A percentile compares a stretch with the other conserved stretches of the same genome.
These are phyloP conservation scores for Cryphonectria parasitica DNA, from an alignment of 2,329 filamentous ascomycete species.

Conservation along the genomic window DNA sequence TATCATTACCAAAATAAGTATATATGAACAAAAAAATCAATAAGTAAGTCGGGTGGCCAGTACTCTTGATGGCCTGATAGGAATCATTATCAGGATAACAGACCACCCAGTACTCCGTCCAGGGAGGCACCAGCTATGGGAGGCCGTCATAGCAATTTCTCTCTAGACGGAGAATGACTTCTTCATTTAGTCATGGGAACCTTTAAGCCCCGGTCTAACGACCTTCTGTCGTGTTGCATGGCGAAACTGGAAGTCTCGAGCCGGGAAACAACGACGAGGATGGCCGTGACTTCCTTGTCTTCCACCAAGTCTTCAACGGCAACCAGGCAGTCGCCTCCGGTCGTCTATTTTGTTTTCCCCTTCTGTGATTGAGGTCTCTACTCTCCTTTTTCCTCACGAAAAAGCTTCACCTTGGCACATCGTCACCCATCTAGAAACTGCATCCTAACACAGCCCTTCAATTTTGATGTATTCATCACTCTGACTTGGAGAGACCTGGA, in stretches of 20 bases:
- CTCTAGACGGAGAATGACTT: not conserved
- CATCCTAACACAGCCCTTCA: not conserved
- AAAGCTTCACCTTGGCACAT: not conserved
- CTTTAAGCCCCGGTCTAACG: not conserved
- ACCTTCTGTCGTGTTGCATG: not conserved
- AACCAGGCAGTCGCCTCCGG: constrained; percentile 4
- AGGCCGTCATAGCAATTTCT: too few relatives aligned
- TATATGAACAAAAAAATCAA: not conserved
- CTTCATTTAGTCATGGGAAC: not conserved
- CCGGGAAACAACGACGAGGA: not conserved
- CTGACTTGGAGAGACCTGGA: constrained; percentile 23
- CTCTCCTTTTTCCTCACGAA: not conserved
- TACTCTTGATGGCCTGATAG: not conserved
- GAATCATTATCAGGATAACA: too few relatives aligned
- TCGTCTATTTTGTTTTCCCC: constrained; percentile 12
- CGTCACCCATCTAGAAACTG: not conserved
- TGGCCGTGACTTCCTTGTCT: not conserved
- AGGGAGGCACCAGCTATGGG: not conserved
- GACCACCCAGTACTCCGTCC: not conserved
- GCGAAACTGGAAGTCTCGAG: not conserved
- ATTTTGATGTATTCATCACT: constrained; percentile 20
- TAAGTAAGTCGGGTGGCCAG: not conserved
- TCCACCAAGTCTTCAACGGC: not conserved
- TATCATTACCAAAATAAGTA: not conserved
- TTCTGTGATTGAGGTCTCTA: not conserved